These are phyloP conservation scores for Cetradonia linearis DNA, from an alignment of 495 filamentous ascomycete genomes.

Conservation along the genomic window DNA sequence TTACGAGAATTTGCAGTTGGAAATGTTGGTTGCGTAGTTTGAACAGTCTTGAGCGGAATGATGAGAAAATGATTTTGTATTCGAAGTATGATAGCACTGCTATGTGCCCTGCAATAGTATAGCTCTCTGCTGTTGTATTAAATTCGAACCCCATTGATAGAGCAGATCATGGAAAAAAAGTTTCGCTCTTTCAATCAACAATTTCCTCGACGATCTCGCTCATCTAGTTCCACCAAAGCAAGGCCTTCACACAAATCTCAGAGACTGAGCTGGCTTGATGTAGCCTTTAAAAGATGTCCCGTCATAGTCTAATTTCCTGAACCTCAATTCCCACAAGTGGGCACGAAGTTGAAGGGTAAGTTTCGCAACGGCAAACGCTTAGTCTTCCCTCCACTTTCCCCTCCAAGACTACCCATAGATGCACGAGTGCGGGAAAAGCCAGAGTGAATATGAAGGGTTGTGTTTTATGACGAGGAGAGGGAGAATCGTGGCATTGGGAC, in stretches of 20 bases:
- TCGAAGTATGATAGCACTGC: background rate
- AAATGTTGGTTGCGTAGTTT: constrained; percentile 23
- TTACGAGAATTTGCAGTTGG: constrained; percentile 31
- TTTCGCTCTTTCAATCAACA: background rate
- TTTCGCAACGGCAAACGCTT: constrained; percentile 12
- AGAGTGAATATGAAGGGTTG: constrained; percentile 23
- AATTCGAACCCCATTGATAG: background rate
- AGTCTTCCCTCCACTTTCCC: constrained; percentile 20
- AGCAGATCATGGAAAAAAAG: background rate
- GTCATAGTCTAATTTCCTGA: constrained; percentile 17
- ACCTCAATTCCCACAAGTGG: constrained; percentile 4
- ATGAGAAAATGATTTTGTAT: background rate
- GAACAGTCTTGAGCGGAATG: background rate
- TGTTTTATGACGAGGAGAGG: constrained; percentile 19
- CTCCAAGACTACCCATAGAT: constrained; percentile 22
- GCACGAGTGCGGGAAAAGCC: constrained; percentile 19
- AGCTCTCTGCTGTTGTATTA: background rate
- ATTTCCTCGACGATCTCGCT: background rate
- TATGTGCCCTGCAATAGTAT: background rate
- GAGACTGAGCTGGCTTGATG: background rate
- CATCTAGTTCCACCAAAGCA: background rate
- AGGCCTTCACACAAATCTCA: background rate
- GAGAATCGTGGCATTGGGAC: background rate
- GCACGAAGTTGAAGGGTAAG: constrained; percentile 13
- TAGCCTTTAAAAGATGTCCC: constrained; percentile 1